A percentile compares a stretch with the other conserved stretches of the same genome.
Evolutionary conservation across 768 basidiomycete genomes (phyloP).

Genomic region (Pleurotus ostreatus): DNA sequence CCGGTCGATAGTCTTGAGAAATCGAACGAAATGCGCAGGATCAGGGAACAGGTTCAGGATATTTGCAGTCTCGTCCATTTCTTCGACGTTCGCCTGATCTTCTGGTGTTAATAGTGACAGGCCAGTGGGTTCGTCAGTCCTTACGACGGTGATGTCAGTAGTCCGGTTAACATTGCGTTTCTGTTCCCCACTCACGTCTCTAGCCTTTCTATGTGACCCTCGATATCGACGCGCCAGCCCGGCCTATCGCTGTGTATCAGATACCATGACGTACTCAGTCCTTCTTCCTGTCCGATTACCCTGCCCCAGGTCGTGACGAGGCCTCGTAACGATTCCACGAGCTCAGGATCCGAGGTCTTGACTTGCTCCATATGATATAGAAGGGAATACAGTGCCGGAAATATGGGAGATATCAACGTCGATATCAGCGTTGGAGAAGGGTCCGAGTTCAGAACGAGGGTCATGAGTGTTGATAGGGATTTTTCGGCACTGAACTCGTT

Average conservation of each 20-base stretch:
- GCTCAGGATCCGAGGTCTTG: slow-evolving; percentile 60
- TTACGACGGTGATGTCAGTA: slow-evolving; percentile 10
- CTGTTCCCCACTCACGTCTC: slow-evolving; percentile 36
- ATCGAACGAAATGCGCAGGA: slow-evolving; percentile 62
- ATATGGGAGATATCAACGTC: slow-evolving; percentile 61
- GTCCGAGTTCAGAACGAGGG: slow-evolving; percentile 70
- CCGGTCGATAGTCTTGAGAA: slow-evolving; percentile 62
- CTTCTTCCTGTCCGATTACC: slow-evolving; percentile 50
- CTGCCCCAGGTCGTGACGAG: slow-evolving; percentile 76
- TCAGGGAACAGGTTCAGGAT: slow-evolving; percentile 72
- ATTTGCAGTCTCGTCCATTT: slow-evolving; percentile 47
- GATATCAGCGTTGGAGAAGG: slow-evolving; percentile 70
- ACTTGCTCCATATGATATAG: slow-evolving; percentile 46
- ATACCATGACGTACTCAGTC: too few relatives aligned
- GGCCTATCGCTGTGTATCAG: slow-evolving; percentile 48
- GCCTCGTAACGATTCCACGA: slow-evolving; percentile 56
- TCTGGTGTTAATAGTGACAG: slow-evolving; percentile 51
- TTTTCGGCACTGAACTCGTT: slow-evolving; percentile 25
- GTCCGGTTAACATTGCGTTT: not conserved
- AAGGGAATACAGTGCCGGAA: slow-evolving; percentile 64
- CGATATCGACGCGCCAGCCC: slow-evolving; percentile 53
- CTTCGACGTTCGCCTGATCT: slow-evolving; percentile 36
- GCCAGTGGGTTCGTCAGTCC: slow-evolving; percentile 20
- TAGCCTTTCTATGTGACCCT: slow-evolving; percentile 43
- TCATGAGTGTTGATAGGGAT: slow-evolving; percentile 47